Percentiles rank a stretch among this genome's conserved stretches.
These are phyloP conservation scores for Daldinia decipiens DNA, from an alignment of 495 filamentous ascomycete species.

Conservation along the genomic window DNA sequence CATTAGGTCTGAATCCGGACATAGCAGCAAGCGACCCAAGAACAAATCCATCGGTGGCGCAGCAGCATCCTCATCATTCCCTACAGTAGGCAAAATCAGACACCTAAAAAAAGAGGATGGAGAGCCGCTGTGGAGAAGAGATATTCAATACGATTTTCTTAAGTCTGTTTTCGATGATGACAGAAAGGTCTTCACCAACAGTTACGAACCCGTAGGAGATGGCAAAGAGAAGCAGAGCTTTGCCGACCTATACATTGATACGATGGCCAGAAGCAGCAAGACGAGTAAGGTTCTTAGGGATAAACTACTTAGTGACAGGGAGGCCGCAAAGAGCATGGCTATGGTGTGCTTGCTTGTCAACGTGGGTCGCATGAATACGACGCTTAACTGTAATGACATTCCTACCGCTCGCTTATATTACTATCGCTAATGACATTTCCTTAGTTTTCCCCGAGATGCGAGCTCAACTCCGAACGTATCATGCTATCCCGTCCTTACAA, in stretches of 20 bases:
- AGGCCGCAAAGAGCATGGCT: conserved; percentile 95
- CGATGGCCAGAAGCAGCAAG: conserved; percentile 98
- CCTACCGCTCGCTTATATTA: conserved; percentile 5
- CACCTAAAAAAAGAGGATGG: conserved; percentile 98
- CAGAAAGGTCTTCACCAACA: conserved; percentile 85
- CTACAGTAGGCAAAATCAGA: conserved; percentile 86
- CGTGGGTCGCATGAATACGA: conserved; percentile 98
- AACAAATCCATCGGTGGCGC: conserved; percentile 28
- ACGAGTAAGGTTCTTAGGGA: conserved; percentile 98
- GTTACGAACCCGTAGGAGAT: conserved; percentile 69
- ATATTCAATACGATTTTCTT: conserved; percentile 97
- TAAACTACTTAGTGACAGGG: conserved; percentile 91
- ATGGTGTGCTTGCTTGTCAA: conserved; percentile 99
- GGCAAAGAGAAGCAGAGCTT: conserved; percentile 80
- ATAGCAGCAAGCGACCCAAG: conserved; percentile 42
- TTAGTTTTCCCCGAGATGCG: conserved; percentile 99
- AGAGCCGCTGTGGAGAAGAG: conserved; percentile 93
- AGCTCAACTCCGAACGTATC: conserved; percentile 96
- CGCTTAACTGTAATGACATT: conserved; percentile 82
- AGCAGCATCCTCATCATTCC: conserved; percentile 34
- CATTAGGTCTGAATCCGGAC: conserved; percentile 40
- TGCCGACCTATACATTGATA: conserved; percentile 95
- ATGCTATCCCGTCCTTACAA: conserved; percentile 95
- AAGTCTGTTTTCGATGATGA: conserved; percentile 89
- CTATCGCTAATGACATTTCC: conserved; percentile 46